Percentiles rank a stretch among this genome's conserved stretches.
These are phyloP conservation scores for Alternaria alternata DNA, from an alignment of 2,329 filamentous ascomycete species.

Conservation along the genomic window DNA sequence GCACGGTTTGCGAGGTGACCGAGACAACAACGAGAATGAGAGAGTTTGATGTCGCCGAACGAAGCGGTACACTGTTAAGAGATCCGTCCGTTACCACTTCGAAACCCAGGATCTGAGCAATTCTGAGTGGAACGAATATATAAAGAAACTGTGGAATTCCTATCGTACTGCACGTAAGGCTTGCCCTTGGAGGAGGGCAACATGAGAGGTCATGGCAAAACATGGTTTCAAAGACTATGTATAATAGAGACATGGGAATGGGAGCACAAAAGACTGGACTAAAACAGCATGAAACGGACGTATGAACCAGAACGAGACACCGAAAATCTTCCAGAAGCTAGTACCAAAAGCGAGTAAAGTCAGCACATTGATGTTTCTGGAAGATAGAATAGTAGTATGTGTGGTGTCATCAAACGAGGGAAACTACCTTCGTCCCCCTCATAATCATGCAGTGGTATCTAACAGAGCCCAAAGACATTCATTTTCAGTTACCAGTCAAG, in stretches of 20 bases:
- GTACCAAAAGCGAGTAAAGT: not conserved
- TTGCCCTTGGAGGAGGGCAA: not conserved
- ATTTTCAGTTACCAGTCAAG: constrained; percentile 9
- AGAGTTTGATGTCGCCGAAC: not conserved
- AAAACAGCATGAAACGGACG: not conserved
- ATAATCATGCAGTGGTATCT: too few relatives aligned
- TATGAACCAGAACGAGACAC: not conserved
- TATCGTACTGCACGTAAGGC: not conserved
- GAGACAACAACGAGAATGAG: not conserved
- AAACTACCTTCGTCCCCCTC: not conserved
- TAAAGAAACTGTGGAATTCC: not conserved
- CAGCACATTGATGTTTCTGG: not conserved
- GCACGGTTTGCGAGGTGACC: not conserved
- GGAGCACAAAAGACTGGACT: not conserved
- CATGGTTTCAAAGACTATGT: not conserved
- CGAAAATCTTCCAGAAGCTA: not conserved
- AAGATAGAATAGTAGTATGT: not conserved
- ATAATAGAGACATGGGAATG: not conserved
- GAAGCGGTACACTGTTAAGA: not conserved
- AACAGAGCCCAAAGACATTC: not conserved
- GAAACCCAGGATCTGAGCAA: too few relatives aligned
- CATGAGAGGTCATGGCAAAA: not conserved
- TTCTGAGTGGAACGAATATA: too few relatives aligned
- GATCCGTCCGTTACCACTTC: not conserved
- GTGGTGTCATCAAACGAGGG: not conserved